phyloP scores from a whole-genome alignment of 139 green algal species.

The Volvox africanus region DNA sequence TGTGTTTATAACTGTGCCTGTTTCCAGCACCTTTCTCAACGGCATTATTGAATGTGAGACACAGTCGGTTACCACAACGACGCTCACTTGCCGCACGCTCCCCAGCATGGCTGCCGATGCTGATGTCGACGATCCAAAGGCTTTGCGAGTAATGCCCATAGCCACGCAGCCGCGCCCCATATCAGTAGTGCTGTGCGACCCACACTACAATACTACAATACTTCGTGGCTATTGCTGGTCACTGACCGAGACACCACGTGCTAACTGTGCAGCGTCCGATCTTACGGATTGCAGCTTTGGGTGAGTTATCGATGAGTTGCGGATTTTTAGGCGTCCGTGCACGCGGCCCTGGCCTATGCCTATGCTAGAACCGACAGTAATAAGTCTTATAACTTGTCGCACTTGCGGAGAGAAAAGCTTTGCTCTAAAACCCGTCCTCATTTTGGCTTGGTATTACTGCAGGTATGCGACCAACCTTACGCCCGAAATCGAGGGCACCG shows the following conservation, averaged over 20 bases:
- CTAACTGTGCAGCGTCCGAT: neutral
- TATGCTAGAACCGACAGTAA: too few species aligned
- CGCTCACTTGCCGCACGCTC: constrained; percentile 25
- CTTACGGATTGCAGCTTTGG: neutral
- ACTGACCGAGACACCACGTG: neutral
- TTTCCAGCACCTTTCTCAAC: constrained; percentile 54
- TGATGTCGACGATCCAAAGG: constrained; percentile 37
- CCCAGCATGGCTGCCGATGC: constrained; percentile 43
- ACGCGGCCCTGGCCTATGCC: too few species aligned
- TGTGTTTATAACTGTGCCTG: constrained; percentile 47
- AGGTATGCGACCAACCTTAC: constrained; percentile 33
- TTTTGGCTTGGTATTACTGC: neutral
- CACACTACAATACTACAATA: neutral
- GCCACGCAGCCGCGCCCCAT: constrained; percentile 13
- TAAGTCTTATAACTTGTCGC: too few species aligned
- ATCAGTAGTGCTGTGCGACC: constrained; percentile 38
- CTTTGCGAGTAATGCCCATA: neutral
- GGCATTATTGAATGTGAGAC: constrained; percentile 39
- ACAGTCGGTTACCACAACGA: neutral
- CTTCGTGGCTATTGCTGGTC: constrained; percentile 28
- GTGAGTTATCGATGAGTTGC: neutral
- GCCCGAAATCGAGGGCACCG: neutral
- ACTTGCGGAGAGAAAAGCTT: too few species aligned
- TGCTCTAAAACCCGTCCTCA: too few species aligned
- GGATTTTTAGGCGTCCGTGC: too few species aligned